Conservation (phyloP, 1,284 basidiomycete species). For the Apiotrichum mycotoxinovorans region DNA sequence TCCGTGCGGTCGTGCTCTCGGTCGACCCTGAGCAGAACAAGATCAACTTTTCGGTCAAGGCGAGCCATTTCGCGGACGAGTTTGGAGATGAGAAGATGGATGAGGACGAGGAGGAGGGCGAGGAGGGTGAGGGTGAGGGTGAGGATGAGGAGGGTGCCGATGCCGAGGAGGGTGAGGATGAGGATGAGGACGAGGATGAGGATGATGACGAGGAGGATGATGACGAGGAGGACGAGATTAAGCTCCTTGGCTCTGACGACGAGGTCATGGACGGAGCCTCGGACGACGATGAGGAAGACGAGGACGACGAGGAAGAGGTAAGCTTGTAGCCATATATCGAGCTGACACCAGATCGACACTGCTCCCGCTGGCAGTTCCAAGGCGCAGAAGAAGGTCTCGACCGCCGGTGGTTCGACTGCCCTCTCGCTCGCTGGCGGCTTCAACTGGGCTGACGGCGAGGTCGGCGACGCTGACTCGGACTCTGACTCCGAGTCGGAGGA, state of each 20-base stretch:
- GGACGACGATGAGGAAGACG: constrained; percentile 28
- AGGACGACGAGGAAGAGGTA: constrained; percentile 25
- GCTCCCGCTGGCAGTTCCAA: constrained; percentile 18
- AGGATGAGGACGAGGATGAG: constrained; percentile 55
- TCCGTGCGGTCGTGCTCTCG: constrained; percentile 72
- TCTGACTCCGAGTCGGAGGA: constrained; percentile 55
- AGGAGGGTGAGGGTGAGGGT: constrained; percentile 35
- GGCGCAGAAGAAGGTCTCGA: constrained; percentile 27
- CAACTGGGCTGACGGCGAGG: constrained; percentile 53
- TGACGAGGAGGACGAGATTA: constrained; percentile 33
- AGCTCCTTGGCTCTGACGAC: constrained; percentile 10
- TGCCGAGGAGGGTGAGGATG: constrained; percentile 36
- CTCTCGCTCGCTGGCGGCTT: constrained; percentile 54
- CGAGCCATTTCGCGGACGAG: constrained; percentile 66
- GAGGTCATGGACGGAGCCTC: constrained; percentile 25
- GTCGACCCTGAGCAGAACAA: constrained; percentile 71
- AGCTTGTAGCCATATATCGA: constrained; percentile 2
- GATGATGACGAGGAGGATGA: constrained; percentile 55
- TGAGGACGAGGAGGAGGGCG: constrained; percentile 23
- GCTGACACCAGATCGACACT: constrained; percentile 18
- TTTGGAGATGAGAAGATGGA: constrained; percentile 48
- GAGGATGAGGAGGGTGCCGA: constrained; percentile 41
- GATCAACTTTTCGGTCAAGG: constrained; percentile 84
- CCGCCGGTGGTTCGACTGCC: constrained; percentile 30
- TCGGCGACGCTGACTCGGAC: constrained; percentile 49